Evolutionary conservation across 176 grass and related monocot species (phyloP), one percentile per base, ranked within the genome.

Genomic region (Miscanthus lutarioriparius): DNA sequence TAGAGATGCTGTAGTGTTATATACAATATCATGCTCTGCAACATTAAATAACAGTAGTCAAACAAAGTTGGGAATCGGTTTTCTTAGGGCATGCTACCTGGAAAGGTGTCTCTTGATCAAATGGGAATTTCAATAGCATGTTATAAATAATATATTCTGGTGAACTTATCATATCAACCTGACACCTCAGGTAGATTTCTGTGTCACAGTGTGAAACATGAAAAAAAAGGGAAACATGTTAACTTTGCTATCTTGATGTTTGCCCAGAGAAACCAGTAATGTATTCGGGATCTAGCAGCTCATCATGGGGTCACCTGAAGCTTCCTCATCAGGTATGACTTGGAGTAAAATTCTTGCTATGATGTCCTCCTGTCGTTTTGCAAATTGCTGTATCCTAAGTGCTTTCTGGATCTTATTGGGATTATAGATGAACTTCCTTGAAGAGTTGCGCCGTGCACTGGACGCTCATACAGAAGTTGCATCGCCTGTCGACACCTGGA

Each of bases 401-500:
- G 3, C 27, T 74, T 73, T 45, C 8, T 20, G 25, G 38, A 32
- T 61, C 13, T 62, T 43, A 27, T 10, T 74, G 88, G 36, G 64
- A 23, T 53, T n/a, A 68, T 3, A 90, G 88, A 90, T 90, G 88
- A 90, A 90, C 84, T 90, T 90, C 61, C 47, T 83, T 23, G 88
- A 90, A 75, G 84, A 90, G 30, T 77, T 90, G 80, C 74, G 84
- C 0, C 80, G 17, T 48, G 74, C 67, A n/a, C 9, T 90, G 10
- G 84, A 90, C n/a, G 67, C 84, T 68, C 80, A 83, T 40, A 61
- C 84, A 8, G 74, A 23, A 39, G 44, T 65, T 53, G 66, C 28
- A 48, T 39, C 28, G 0, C 47, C 59, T n/a, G 25, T 67, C 0
- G 45, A 48, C 73, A 36, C 37, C 59, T 82, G 84, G 56, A 79